Conservation (phyloP, 768 basidiomycete species). For the Hysterangium stoloniferum region DNA sequence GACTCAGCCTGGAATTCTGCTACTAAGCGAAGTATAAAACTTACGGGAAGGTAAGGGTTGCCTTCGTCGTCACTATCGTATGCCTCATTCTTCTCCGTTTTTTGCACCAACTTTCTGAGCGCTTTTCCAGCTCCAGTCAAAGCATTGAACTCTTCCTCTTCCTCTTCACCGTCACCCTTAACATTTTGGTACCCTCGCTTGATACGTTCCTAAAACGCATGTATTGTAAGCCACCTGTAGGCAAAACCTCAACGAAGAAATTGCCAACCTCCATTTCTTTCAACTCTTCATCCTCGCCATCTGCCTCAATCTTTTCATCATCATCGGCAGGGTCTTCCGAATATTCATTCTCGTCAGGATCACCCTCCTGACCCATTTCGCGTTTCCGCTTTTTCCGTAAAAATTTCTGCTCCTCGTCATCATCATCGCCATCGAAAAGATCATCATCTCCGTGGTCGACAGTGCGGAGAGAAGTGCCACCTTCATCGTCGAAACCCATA, state of each 20-base stretch:
- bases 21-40: conserved; percentile 21
- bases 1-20: conserved; percentile 12
- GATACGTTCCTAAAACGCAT: conserved; percentile 56
- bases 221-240: background rate
- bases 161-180: conserved; percentile 70
- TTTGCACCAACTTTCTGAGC: conserved; percentile 81
- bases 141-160: conserved; percentile 53
- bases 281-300: conserved; percentile 77
- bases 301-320: conserved; percentile 62
- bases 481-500: conserved; percentile 45
- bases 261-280: conserved; percentile 67
- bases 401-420: conserved; percentile 43
- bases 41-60: conserved; percentile 77
- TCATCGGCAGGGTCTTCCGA: conserved; percentile 86
- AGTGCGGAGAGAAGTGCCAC: conserved; percentile 51
- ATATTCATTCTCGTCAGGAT: conserved; percentile 73
- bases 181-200: conserved; percentile 76
- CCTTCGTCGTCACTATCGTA: conserved; percentile 76
- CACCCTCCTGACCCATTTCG: conserved; percentile 69
- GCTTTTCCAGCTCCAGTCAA: conserved; percentile 65
- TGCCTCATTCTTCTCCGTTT: conserved; percentile 71
- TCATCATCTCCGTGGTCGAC: conserved; percentile 60
- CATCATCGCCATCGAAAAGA: conserved; percentile 59
- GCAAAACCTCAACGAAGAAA: background rate
- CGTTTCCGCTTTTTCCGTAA: conserved; percentile 39